Evolutionary conservation across 306 rosid species (phyloP), one percentile per base, ranked within the genome.

Genomic region (Pyrus betulifolia): DNA sequence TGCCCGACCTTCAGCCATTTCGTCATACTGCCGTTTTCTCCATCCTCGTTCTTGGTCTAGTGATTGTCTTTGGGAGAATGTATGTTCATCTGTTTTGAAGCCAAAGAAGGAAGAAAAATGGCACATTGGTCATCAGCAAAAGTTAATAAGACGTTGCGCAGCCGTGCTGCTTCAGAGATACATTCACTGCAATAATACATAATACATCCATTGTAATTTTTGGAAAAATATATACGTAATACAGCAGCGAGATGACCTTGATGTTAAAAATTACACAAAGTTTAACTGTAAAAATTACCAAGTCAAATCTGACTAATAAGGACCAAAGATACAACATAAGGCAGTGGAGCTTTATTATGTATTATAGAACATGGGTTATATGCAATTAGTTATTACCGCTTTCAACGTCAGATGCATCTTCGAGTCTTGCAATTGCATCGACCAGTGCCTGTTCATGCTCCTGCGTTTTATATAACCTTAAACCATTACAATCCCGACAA

Each of bases 391-490:
- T 84, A 93, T 93, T 93, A 93, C 96, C 96, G 82, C 96, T 93
- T 81, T 91, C 98, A 85, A 88, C 96, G 31, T 93, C 98, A 38
- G 96, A 93, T 66, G 87, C 94, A 81, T 89, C 92, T 80, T 85
- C 95, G 6, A 93, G 93, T 84, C 85, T 93, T 67, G 96, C 86
- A 67, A 93, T 93, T 38, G 98, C 96, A 75, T 93, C 82, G 27
- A 89, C 83, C 76, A 93, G 87, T 38, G 98, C 89, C 78, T 89
- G 95, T 74, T 90, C 98, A 62, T 93, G 96, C 46, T 93, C 96
- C 98, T 93, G 84, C 85, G 70, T 78, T 73, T 78, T 74, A 76
- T 80, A 82, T 66, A 51, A n/a, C n/a, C n/a, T n/a, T n/a, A n/a
- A 77, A 45, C 38, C 61, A 49, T 85, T 76, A 81, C 19, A 46